These are phyloP conservation scores for Suillus luteus DNA, from an alignment of 768 basidiomycete species.

Conservation along the genomic window DNA sequence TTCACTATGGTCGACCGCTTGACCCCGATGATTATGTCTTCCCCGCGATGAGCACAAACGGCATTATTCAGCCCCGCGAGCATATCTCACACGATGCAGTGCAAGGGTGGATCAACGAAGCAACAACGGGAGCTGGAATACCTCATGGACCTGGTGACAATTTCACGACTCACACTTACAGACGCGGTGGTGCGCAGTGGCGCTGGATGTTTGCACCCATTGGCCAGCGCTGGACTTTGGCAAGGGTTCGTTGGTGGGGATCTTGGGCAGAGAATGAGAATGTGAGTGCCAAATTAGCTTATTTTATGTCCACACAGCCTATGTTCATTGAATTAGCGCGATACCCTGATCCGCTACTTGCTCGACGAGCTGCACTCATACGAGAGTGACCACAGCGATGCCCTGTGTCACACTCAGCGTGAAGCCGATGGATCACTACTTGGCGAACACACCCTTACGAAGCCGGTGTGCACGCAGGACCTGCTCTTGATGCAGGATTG, in stretches of 20 bases:
- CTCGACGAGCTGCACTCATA: too few species aligned
- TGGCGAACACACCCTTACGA: too few species aligned
- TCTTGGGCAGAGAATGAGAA: constrained; percentile 24
- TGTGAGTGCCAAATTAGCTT: not conserved
- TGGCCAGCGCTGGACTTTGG: constrained; percentile 37
- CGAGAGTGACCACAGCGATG: too few species aligned
- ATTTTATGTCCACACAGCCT: too few species aligned
- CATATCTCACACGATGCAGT: constrained; percentile 32
- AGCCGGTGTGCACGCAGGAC: too few species aligned
- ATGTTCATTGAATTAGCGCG: too few species aligned
- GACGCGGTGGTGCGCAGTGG: constrained; percentile 31
- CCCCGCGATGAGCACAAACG: constrained; percentile 30
- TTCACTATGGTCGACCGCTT: constrained; percentile 17
- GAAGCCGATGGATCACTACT: too few species aligned
- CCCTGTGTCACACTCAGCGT: too few species aligned
- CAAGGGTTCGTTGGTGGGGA: constrained; percentile 41
- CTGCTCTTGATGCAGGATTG: too few species aligned
- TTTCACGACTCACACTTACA: constrained; percentile 31
- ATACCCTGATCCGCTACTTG: too few species aligned
- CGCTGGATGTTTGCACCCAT: constrained; percentile 34
- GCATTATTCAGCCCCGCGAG: constrained; percentile 24
- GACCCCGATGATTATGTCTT: constrained; percentile 35
- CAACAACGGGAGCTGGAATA: constrained; percentile 11
- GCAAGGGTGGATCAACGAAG: constrained; percentile 32
- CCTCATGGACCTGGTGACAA: constrained; percentile 10